These are phyloP conservation scores for Malassezia dermatis DNA, from an alignment of 1,284 basidiomycete species.

Conservation along the genomic window DNA sequence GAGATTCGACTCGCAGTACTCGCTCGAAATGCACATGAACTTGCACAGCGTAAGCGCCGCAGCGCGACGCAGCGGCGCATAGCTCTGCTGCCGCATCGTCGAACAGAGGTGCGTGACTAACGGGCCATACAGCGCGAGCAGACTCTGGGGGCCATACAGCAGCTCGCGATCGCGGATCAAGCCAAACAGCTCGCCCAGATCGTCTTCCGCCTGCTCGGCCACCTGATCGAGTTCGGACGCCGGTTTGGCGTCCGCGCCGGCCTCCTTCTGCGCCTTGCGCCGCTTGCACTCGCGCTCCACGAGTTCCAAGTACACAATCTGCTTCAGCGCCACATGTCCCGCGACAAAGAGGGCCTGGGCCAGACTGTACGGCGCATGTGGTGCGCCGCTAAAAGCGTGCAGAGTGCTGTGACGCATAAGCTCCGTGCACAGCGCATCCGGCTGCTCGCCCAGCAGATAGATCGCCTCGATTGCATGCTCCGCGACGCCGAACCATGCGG, in stretches of 20 bases:
- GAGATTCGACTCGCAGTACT: slow-evolving; percentile 85
- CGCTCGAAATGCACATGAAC: slow-evolving; percentile 86
- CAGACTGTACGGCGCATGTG: slow-evolving; percentile 60
- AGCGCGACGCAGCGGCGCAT: slow-evolving; percentile 70
- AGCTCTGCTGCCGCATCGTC: slow-evolving; percentile 53
- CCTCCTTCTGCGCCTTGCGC: slow-evolving; percentile 73
- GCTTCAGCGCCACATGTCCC: slow-evolving; percentile 92
- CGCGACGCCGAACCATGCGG: slow-evolving; percentile 67
- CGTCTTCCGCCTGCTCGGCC: slow-evolving; percentile 92
- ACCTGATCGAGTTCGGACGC: slow-evolving; percentile 74
- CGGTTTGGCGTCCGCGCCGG: slow-evolving; percentile 53
- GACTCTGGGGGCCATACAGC: slow-evolving; percentile 69
- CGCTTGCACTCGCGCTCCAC: slow-evolving; percentile 96
- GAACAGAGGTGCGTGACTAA: slow-evolving; percentile 75
- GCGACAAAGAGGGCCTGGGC: slow-evolving; percentile 86
- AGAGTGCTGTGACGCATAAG: slow-evolving; percentile 71
- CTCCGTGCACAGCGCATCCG: slow-evolving; percentile 69
- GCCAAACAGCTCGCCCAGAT: slow-evolving; percentile 84
- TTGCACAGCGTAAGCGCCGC: slow-evolving; percentile 85
- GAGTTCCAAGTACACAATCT: slow-evolving; percentile 89
- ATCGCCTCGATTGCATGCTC: slow-evolving; percentile 95
- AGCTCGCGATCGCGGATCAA: slow-evolving; percentile 76
- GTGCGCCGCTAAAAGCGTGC: slow-evolving; percentile 56
- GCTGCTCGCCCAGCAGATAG: slow-evolving; percentile 85
- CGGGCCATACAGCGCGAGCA: slow-evolving; percentile 75